phyloP scores from a whole-genome alignment of 768 basidiomycete genomes.

The Rubroboletus pulcherrimus region DNA sequence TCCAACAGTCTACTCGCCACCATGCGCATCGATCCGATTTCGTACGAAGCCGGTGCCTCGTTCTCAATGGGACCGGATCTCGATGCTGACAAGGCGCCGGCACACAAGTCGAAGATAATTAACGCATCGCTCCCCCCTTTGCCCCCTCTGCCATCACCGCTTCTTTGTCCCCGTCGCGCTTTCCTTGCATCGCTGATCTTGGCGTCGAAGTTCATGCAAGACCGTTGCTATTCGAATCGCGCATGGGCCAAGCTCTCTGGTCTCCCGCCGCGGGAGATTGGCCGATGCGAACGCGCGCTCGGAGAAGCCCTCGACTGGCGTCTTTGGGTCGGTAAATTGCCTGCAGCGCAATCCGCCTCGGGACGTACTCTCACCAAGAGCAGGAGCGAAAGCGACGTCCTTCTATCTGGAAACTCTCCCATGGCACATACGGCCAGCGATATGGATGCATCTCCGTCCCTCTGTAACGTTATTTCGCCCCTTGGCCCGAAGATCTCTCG shows the following conservation, averaged over 20 bases:
- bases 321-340: constrained; percentile 85
- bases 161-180: constrained; percentile 83
- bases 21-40: constrained; percentile 37
- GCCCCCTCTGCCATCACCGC: constrained; percentile 63
- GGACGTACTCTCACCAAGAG: constrained; percentile 44
- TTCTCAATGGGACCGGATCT: constrained; percentile 16
- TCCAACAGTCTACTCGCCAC: constrained; percentile 39
- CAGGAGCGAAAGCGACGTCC: constrained; percentile 48
- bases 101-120: constrained; percentile 11
- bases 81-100: constrained; percentile 7
- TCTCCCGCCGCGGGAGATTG: constrained; percentile 79
- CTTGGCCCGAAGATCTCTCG: constrained; percentile 15
- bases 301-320: constrained; percentile 85
- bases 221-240: constrained; percentile 88
- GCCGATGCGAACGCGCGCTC: constrained; percentile 83
- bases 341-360: constrained; percentile 31
- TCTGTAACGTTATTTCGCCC: constrained; percentile 7
- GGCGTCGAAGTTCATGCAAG: constrained; percentile 90
- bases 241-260: constrained; percentile 96
- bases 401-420: background rate
- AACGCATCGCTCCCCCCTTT: constrained; percentile 31
- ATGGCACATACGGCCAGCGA: background rate
- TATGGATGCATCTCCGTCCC: constrained; percentile 1
- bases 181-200: constrained; percentile 87
- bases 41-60: constrained; percentile 11